Percentiles rank a stretch among this genome's conserved stretches.
Evolutionary conservation across 2,329 filamentous ascomycete genomes (phyloP).

Genomic region (Colletotrichum melonis): DNA sequence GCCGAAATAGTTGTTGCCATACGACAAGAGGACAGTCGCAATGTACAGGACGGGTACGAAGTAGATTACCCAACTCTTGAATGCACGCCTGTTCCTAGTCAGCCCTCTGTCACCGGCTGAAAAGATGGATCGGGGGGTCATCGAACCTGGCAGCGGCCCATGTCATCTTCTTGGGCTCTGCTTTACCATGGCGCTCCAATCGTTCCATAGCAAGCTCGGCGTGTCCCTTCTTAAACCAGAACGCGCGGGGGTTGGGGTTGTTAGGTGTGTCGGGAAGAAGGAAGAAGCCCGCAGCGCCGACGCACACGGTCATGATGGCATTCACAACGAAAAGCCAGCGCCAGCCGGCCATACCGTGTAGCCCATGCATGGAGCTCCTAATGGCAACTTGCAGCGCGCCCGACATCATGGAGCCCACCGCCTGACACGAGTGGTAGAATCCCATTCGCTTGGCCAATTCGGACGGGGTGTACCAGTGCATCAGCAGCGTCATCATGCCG

Average conservation of each 20-base stretch:
- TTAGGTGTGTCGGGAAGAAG: constrained; percentile 35
- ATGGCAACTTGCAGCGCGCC: constrained; percentile 67
- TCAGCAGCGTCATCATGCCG: constrained; percentile 48
- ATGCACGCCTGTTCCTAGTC: constrained; percentile 22
- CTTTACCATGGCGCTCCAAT: constrained; percentile 29
- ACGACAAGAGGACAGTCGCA: constrained; percentile 27
- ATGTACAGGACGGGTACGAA: constrained; percentile 30
- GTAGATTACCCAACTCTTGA: constrained; percentile 33
- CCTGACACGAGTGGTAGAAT: constrained; percentile 61
- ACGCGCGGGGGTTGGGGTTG: constrained; percentile 40
- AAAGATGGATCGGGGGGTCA: not conserved
- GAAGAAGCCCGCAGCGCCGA: constrained; percentile 34
- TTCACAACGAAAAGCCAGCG: constrained; percentile 56
- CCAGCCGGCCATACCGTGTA: constrained; percentile 48
- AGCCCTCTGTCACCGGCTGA: not conserved
- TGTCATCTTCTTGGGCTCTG: constrained; percentile 41
- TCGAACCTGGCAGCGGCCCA: constrained; percentile 40
- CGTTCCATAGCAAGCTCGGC: constrained; percentile 31
- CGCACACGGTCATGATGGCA: constrained; percentile 41
- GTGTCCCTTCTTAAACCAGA: constrained; percentile 32
- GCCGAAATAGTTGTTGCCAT: constrained; percentile 31
- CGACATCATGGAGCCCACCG: constrained; percentile 65
- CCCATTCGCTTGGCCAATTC: constrained; percentile 62
- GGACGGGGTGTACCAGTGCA: constrained; percentile 53
- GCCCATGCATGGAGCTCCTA: constrained; percentile 29